Percentiles rank a stretch among this genome's conserved stretches.
These are phyloP conservation scores for Xylaria grammica DNA, from an alignment of 495 filamentous ascomycete species.

Conservation along the genomic window DNA sequence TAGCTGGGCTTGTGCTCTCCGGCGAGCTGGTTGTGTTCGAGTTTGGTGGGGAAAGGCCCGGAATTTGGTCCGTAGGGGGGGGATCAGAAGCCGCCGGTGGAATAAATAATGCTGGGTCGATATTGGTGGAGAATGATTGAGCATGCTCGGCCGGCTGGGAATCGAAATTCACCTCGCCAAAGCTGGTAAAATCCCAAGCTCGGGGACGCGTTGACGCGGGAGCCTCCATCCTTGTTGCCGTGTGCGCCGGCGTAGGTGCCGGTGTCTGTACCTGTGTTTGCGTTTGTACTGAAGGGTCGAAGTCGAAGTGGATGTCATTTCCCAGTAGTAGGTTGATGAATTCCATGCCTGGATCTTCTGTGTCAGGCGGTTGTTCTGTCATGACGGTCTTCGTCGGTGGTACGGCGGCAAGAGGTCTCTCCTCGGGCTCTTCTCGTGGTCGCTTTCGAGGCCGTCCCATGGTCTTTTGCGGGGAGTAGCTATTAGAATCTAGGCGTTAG, in stretches of 20 bases:
- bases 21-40: slow-evolving; percentile 31
- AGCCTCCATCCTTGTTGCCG: background rate
- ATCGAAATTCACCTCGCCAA: slow-evolving; percentile 31
- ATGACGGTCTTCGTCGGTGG: slow-evolving; percentile 32
- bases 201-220: background rate
- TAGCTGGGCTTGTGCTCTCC: slow-evolving; percentile 26
- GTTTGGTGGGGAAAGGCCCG: slow-evolving; percentile 26
- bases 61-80: slow-evolving; percentile 26
- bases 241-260: background rate
- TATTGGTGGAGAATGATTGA: slow-evolving; percentile 26
- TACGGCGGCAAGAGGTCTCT: slow-evolving; percentile 16
- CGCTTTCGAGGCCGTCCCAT: slow-evolving; percentile 68
- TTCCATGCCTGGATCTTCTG: slow-evolving; percentile 28
- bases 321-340: slow-evolving; percentile 28
- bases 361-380: slow-evolving; percentile 31
- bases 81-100: slow-evolving; percentile 3
- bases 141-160: slow-evolving; percentile 19
- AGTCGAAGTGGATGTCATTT: slow-evolving; percentile 21
- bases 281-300: background rate
- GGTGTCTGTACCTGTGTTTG: background rate
- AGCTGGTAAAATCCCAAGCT: slow-evolving; percentile 26
- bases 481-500: background rate
- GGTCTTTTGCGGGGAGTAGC: slow-evolving; percentile 63
- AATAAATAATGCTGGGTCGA: slow-evolving; percentile 34
- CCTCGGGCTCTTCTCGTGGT: slow-evolving; percentile 43